Percentiles rank a stretch among this genome's conserved stretches.
These are phyloP conservation scores for Trametes meyenii DNA, from an alignment of 768 basidiomycete genomes.

Conservation along the genomic window DNA sequence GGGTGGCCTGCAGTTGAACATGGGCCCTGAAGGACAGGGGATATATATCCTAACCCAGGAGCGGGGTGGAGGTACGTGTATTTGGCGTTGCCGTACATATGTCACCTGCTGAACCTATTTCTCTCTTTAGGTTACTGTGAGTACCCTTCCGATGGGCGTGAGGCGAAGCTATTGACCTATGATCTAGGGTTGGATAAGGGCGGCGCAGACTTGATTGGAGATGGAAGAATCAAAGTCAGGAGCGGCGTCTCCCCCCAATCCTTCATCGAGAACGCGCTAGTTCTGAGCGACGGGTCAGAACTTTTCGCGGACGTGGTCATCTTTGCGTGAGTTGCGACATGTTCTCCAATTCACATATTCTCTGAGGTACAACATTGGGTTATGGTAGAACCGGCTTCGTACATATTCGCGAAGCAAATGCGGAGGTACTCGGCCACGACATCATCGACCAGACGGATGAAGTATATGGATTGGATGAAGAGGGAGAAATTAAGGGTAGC, in stretches of 20 bases:
- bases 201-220: constrained; percentile 47
- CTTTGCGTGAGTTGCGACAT: constrained; percentile 31
- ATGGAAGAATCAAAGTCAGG: constrained; percentile 56
- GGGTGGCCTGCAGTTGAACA: constrained; percentile 42
- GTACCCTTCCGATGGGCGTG: background rate
- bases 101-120: background rate
- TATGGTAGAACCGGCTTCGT: constrained; percentile 38
- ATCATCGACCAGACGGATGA: constrained; percentile 36
- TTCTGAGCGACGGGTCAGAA: constrained; percentile 28
- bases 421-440: constrained; percentile 40
- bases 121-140: constrained; percentile 12
- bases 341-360: background rate
- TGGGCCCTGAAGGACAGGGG: constrained; percentile 44
- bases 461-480: constrained; percentile 45
- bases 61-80: constrained; percentile 36
- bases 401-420: constrained; percentile 35
- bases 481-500: constrained; percentile 42
- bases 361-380: background rate
- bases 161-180: background rate
- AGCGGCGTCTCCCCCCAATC: constrained; percentile 34
- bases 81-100: background rate
- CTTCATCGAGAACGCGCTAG: constrained; percentile 33
- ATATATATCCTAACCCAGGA: constrained; percentile 35
- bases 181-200: constrained; percentile 35
- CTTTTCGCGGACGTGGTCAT: constrained; percentile 32